phyloP scores from a whole-genome alignment of 345 rosid species.

The Gossypium thurberi region DNA sequence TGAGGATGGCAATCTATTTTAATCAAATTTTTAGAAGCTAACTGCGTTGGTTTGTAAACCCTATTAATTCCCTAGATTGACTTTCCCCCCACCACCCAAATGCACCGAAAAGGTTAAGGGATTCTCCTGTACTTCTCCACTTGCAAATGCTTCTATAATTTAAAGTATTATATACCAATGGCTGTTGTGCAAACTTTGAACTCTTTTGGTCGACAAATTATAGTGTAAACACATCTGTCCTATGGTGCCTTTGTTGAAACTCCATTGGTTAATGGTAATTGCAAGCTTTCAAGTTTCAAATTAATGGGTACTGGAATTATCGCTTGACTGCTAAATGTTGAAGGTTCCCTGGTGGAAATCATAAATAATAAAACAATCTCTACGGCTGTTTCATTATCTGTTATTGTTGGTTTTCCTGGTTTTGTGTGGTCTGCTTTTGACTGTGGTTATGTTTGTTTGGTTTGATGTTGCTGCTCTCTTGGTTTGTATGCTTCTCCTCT shows the following conservation, averaged over 20 bases:
- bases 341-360: neutral
- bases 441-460: no score
- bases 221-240: slow-evolving; percentile 31
- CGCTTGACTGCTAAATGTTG: neutral
- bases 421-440: no score
- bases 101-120: slow-evolving; percentile 18
- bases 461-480: no score
- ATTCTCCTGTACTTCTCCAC: slow-evolving; percentile 30
- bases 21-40: neutral
- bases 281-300: neutral
- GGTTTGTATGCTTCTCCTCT: no score
- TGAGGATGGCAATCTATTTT: neutral
- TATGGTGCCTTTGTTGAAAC: neutral
- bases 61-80: neutral
- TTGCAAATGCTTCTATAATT: slow-evolving; percentile 12
- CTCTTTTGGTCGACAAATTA: slow-evolving; percentile 21
- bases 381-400: no score
- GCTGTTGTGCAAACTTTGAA: slow-evolving; percentile 15
- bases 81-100: slow-evolving; percentile 20
- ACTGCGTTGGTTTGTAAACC: neutral
- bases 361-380: no score
- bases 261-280: slow-evolving; percentile 1
- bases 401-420: no score
- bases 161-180: slow-evolving; percentile 18
- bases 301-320: slow-evolving; percentile 3